These are phyloP conservation scores for Neofusicoccum sp. DNA, from an alignment of 2,329 filamentous ascomycete species.

Conservation along the genomic window DNA sequence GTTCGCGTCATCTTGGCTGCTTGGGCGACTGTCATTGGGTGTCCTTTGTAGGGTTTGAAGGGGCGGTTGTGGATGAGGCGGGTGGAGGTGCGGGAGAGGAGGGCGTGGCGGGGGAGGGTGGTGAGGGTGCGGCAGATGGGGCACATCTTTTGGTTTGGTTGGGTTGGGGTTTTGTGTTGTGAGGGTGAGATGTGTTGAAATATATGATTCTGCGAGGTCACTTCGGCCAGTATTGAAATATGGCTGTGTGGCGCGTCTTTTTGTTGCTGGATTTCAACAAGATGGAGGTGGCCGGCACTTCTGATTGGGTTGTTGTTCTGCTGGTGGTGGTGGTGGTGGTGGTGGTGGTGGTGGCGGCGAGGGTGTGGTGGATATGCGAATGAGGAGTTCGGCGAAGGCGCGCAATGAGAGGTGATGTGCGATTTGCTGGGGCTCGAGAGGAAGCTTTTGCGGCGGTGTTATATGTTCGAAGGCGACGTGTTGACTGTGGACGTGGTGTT, in stretches of 20 bases:
- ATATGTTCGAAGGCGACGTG: not conserved
- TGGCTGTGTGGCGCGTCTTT: too few relatives aligned
- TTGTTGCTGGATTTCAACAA: too few relatives aligned
- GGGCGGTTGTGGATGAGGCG: slow-evolving; percentile 4
- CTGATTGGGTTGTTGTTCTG: not conserved
- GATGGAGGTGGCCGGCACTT: slow-evolving; percentile 11
- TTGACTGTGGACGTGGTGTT: slow-evolving; percentile 1
- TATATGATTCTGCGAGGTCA: too few relatives aligned
- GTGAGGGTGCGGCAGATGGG: not conserved
- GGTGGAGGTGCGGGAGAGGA: not conserved
- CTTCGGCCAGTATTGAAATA: too few relatives aligned
- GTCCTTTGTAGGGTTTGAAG: slow-evolving; percentile 5
- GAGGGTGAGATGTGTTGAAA: too few relatives aligned
- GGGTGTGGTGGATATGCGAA: not conserved
- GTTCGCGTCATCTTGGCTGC: slow-evolving; percentile 1
- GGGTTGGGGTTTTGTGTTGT: not conserved
- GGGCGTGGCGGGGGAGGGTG: not conserved
- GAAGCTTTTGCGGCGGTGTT: not conserved
- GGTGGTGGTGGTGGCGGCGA: not conserved
- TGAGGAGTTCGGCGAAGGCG: too few relatives aligned
- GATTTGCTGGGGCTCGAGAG: not conserved
- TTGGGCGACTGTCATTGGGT: not conserved
- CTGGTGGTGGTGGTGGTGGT: not conserved
- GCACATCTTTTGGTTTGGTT: not conserved
- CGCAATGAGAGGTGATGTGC: not conserved